Evolutionary conservation across 1,139 yeast species (phyloP).

Genomic region (Hemisphaericaspora xylofermentans): DNA sequence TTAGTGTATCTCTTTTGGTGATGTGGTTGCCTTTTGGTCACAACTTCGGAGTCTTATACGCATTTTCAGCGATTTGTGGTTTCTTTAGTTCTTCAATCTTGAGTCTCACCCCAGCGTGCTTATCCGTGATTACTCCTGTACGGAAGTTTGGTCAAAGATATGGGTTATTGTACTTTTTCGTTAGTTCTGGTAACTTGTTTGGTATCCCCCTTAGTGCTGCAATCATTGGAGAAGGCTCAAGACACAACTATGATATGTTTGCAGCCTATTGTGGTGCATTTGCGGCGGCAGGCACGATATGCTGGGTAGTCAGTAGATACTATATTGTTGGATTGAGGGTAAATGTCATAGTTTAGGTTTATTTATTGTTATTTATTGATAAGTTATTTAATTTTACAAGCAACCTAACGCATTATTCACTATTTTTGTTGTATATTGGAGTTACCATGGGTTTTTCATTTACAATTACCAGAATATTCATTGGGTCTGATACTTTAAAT

Average conservation of each 20-base stretch:
- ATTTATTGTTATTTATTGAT: not conserved
- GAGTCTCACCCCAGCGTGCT: slow-evolving; percentile 38
- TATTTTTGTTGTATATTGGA: no score
- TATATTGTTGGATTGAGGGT: slow-evolving; percentile 22
- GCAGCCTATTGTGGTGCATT: slow-evolving; percentile 25
- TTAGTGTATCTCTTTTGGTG: slow-evolving; percentile 39
- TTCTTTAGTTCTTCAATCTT: slow-evolving; percentile 30
- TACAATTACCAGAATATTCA: no score
- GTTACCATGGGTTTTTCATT: no score
- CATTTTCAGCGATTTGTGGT: slow-evolving; percentile 52
- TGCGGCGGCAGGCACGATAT: slow-evolving; percentile 20
- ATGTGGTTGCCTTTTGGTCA: slow-evolving; percentile 59
- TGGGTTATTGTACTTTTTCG: slow-evolving; percentile 39
- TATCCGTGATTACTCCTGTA: slow-evolving; percentile 32
- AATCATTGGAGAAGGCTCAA: slow-evolving; percentile 39
- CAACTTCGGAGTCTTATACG: slow-evolving; percentile 38
- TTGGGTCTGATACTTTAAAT: no score
- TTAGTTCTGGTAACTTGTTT: slow-evolving; percentile 39
- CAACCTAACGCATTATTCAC: no score
- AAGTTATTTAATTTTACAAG: not conserved
- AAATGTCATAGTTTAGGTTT: slow-evolving; percentile 19
- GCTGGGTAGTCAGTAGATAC: slow-evolving; percentile 23
- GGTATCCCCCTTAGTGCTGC: slow-evolving; percentile 47
- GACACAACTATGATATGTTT: slow-evolving; percentile 24
- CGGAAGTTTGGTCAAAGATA: slow-evolving; percentile 38